Evolutionary conservation across 2,329 filamentous ascomycete genomes (phyloP).

Genomic region (Verticillium tricorpus): DNA sequence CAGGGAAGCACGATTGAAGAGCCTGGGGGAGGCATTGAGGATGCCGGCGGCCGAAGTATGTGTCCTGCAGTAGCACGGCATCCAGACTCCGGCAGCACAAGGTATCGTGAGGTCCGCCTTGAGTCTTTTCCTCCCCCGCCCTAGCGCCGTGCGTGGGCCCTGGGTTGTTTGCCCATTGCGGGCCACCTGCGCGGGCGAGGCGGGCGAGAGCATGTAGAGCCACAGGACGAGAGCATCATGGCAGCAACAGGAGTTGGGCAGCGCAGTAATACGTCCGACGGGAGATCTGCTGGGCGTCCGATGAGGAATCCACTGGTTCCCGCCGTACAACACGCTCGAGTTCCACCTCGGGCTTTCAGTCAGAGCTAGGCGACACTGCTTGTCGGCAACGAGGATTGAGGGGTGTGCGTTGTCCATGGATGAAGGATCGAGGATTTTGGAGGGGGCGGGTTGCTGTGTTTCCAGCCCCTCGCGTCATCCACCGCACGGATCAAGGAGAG

Average conservation of each 20-base stretch:
- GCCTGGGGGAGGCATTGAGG: not conserved
- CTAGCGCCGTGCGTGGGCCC: too few relatives aligned
- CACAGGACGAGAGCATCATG: not conserved
- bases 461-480: not conserved
- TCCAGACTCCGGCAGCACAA: not conserved
- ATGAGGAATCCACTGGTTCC: not conserved
- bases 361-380: not conserved
- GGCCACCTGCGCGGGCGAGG: not conserved
- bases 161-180: not conserved
- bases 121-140: not conserved
- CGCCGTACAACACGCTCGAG: not conserved
- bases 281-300: conserved; percentile 1
- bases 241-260: not conserved
- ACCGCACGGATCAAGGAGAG: not conserved
- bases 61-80: not conserved
- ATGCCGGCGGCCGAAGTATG: not conserved
- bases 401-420: not conserved
- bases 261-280: not conserved
- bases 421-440: not conserved
- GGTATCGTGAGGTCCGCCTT: not conserved
- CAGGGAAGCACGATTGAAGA: not conserved
- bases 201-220: not conserved
- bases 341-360: not conserved
- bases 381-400: not conserved
- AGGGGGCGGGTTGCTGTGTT: not conserved